These are phyloP conservation scores for Aspergillus heteromorphus DNA, from an alignment of 495 filamentous ascomycete species.

Conservation along the genomic window DNA sequence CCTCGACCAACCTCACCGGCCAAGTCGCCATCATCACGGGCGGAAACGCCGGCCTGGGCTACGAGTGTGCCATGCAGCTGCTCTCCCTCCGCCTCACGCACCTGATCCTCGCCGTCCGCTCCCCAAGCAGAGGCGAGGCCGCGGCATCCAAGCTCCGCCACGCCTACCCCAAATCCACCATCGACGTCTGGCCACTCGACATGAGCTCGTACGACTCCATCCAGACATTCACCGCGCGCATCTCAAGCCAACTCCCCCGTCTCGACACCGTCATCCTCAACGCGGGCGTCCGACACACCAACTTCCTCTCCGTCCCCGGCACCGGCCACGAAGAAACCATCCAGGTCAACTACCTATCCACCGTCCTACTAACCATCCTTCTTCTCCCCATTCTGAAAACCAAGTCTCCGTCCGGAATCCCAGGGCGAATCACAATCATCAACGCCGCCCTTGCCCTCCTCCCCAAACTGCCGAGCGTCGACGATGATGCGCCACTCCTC, in stretches of 20 bases:
- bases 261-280: slow-evolving; percentile 13
- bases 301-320: neutral
- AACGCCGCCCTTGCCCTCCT: slow-evolving; percentile 28
- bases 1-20: neutral
- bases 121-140: neutral
- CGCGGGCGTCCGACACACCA: slow-evolving; percentile 22
- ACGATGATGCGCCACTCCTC: slow-evolving; percentile 31
- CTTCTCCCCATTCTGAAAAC: slow-evolving; percentile 34
- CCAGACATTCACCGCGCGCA: neutral
- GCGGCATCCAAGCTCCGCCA: neutral
- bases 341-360: slow-evolving; percentile 38
- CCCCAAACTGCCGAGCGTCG: slow-evolving; percentile 27
- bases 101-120: neutral
- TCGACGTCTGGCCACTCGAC: neutral
- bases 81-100: neutral
- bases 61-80: neutral
- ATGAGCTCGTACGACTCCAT: neutral
- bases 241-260: neutral
- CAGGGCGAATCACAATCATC: slow-evolving; percentile 37
- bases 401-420: slow-evolving; percentile 21
- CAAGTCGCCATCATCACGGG: neutral
- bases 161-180: neutral
- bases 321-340: slow-evolving; percentile 13
- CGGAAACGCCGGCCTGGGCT: neutral
- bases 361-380: slow-evolving; percentile 41